A percentile compares a stretch with the other conserved stretches of the same genome.
Conservation (phyloP, 176 grass and related monocot species). For the Urochloa ruziziensis region DNA sequence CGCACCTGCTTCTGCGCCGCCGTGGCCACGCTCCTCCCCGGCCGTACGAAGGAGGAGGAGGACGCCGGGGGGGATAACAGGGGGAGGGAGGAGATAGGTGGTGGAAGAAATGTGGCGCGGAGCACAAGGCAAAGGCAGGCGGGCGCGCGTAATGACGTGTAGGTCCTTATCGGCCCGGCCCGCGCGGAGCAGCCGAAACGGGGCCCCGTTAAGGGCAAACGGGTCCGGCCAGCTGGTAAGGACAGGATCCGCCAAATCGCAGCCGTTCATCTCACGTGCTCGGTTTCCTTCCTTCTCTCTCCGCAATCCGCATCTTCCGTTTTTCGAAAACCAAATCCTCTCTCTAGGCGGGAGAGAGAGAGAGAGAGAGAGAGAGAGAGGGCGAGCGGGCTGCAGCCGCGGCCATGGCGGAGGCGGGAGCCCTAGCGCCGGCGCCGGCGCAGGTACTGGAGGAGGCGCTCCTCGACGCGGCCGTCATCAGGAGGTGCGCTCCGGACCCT, state of each 20-base stretch:
- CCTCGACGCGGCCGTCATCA: slow-evolving; percentile 41
- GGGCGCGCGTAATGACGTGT: background rate
- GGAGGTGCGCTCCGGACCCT: slow-evolving; percentile 34
- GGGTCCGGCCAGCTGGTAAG: background rate
- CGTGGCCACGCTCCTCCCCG: background rate
- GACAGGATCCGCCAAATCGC: background rate
- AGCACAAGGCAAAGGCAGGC: too few species aligned
- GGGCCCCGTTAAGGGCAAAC: background rate
- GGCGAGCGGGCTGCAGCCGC: background rate
- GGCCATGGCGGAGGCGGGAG: slow-evolving; percentile 58
- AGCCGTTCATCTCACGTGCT: background rate
- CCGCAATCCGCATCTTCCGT: background rate
- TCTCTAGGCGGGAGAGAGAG: slow-evolving; percentile 38
- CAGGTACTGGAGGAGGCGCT: slow-evolving; percentile 21
- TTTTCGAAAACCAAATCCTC: slow-evolving; percentile 41
- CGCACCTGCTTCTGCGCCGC: background rate
- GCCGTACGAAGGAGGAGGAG: background rate
- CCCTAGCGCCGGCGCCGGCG: background rate
- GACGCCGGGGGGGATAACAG: background rate
- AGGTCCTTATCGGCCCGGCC: background rate
- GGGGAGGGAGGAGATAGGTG: slow-evolving; percentile 1
- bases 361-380: background rate
- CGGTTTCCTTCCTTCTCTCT: too few species aligned
- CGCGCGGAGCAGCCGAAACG: background rate
- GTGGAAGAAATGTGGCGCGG: slow-evolving; percentile 24